These are phyloP conservation scores for Aspergillus arachidicola DNA, from an alignment of 2,329 filamentous ascomycete species.

Conservation along the genomic window DNA sequence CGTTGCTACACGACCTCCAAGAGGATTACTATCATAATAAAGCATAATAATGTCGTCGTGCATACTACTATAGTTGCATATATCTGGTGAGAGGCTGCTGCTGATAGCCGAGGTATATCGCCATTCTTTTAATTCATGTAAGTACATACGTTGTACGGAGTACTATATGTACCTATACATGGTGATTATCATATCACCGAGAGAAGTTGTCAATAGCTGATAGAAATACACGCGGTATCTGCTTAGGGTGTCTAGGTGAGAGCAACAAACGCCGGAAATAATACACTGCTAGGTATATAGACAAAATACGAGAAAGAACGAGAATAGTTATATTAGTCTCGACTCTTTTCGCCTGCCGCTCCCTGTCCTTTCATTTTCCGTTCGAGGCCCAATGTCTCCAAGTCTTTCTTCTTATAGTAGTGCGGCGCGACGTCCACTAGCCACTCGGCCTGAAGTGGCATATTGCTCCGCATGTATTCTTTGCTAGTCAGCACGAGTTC, in stretches of 20 bases:
- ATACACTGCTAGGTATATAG: not conserved
- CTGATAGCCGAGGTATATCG: not conserved
- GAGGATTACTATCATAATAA: not conserved
- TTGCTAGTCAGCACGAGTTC: conserved; percentile 89
- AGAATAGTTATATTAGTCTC: conserved; percentile 12
- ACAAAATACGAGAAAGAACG: not conserved
- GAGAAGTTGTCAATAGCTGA: not conserved
- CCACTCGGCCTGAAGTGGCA: conserved; percentile 85
- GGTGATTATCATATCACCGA: not conserved
- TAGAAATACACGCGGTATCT: not conserved
- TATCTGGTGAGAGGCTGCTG: not conserved
- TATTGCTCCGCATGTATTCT: conserved; percentile 88
- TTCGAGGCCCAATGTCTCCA: conserved; percentile 76
- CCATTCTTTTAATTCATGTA: not conserved
- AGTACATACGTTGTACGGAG: not conserved
- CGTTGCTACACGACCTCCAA: not conserved
- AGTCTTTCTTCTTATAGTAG: conserved; percentile 88
- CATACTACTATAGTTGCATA: not conserved
- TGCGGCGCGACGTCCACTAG: conserved; percentile 88
- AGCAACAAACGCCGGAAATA: not conserved
- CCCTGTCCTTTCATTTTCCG: conserved; percentile 70
- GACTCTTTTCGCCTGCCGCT: conserved; percentile 44
- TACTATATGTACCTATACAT: not conserved
- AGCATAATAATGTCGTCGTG: not conserved
- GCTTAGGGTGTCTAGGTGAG: not conserved